Evolutionary conservation across 805 yeast species (phyloP).

Genomic region (Pichia exigua): DNA sequence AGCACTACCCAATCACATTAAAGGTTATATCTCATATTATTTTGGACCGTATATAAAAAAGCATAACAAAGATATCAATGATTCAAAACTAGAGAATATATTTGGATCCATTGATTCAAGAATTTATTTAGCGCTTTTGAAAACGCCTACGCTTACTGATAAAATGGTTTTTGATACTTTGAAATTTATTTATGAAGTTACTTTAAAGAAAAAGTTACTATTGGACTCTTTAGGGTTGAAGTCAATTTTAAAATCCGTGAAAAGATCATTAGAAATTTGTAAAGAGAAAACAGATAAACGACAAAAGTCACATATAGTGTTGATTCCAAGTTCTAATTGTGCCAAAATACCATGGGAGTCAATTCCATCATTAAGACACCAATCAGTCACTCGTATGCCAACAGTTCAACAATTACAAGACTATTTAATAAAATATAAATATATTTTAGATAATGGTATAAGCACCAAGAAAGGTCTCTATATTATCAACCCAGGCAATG

Average conservation of each 20-base stretch:
- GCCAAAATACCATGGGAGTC: slow-evolving; percentile 90
- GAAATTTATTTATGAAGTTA: slow-evolving; percentile 49
- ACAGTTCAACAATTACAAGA: slow-evolving; percentile 42
- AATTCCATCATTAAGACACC: slow-evolving; percentile 42
- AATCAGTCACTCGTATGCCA: slow-evolving; percentile 70
- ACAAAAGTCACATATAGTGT: slow-evolving; percentile 46
- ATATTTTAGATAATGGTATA: slow-evolving; percentile 14
- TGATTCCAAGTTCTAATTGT: slow-evolving; percentile 62
- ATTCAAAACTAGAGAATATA: background rate
- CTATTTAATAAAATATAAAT: slow-evolving; percentile 23
- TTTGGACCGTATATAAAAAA: background rate
- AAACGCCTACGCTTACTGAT: background rate
- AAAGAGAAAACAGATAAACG: background rate
- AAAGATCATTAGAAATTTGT: background rate
- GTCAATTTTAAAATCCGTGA: background rate
- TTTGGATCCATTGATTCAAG: background rate
- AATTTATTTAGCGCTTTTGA: slow-evolving; percentile 9
- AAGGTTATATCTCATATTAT: slow-evolving; percentile 10
- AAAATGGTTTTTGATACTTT: slow-evolving; percentile 50
- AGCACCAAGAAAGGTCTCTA: slow-evolving; percentile 39
- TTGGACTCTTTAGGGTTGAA: background rate
- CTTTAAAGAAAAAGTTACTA: background rate
- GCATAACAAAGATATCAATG: background rate
- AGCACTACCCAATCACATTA: slow-evolving; percentile 18
- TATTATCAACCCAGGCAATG: slow-evolving; percentile 78